A percentile compares a stretch with the other conserved stretches of the same genome.
These are phyloP conservation scores for Vitis hybrid DNA, from an alignment of 177 flowering plant species.

Conservation along the genomic window DNA sequence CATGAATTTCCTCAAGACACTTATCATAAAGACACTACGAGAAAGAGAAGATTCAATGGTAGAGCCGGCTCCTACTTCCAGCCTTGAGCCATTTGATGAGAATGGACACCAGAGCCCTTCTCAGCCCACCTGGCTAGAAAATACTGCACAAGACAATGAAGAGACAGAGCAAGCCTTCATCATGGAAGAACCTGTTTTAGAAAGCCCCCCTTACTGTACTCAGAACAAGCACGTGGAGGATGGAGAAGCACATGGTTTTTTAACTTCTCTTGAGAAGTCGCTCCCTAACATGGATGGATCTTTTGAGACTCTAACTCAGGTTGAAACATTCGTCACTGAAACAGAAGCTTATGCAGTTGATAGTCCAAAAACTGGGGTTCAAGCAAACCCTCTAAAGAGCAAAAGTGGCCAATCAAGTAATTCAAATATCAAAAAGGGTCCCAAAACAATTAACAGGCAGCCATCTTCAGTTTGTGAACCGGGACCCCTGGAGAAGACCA, in stretches of 20 bases:
- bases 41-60: constrained; percentile 45
- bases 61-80: constrained; percentile 22
- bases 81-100: constrained; percentile 44
- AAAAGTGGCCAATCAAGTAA: constrained; percentile 30
- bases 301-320: constrained; percentile 18
- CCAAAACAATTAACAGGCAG: constrained; percentile 20
- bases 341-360: constrained; percentile 8
- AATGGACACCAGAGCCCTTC: constrained; percentile 35
- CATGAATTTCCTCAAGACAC: constrained; percentile 67
- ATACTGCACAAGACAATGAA: constrained; percentile 17
- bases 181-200: constrained; percentile 21
- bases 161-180: constrained; percentile 19
- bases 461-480: constrained; percentile 10
- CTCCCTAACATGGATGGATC: constrained; percentile 16
- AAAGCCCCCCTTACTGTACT: constrained; percentile 17
- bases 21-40: constrained; percentile 43
- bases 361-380: constrained; percentile 11
- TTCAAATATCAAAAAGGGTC: constrained; percentile 23
- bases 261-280: constrained; percentile 25
- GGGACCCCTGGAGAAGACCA: constrained; percentile 34
- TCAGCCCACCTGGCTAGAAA: constrained; percentile 15
- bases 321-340: constrained; percentile 7
- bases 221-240: constrained; percentile 17
- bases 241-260: constrained; percentile 18
- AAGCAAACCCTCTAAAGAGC: constrained; percentile 13